phyloP scores from a whole-genome alignment of 805 yeast genomes.

The Teunomyces cretensis region DNA sequence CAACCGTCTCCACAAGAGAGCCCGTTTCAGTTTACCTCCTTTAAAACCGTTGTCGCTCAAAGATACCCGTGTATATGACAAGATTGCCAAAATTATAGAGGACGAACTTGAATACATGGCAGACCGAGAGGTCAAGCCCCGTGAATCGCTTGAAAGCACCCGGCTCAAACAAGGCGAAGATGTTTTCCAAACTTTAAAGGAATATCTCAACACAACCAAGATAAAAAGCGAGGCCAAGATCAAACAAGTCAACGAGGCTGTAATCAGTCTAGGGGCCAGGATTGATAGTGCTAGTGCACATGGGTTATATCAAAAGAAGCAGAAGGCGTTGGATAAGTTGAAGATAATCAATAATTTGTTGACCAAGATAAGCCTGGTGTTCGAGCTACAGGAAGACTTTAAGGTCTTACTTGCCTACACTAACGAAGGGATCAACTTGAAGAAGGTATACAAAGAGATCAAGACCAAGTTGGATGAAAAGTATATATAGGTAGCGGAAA shows the following conservation, averaged over 20 bases:
- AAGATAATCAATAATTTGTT: conserved; percentile 12
- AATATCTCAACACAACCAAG: conserved; percentile 12
- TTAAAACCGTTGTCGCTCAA: conserved; percentile 3
- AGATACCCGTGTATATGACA: background rate
- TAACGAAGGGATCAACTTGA: background rate
- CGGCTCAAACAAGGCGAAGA: conserved; percentile 4
- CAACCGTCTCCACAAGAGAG: conserved; percentile 7
- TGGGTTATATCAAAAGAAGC: conserved; percentile 13
- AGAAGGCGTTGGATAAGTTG: conserved; percentile 13
- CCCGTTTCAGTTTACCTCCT: background rate
- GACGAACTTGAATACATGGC: conserved; percentile 2
- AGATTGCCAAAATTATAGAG: conserved; percentile 1
- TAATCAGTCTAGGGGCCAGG: conserved; percentile 9
- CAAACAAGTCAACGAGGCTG: conserved; percentile 8
- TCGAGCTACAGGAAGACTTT: conserved; percentile 13
- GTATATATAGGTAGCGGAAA: conserved; percentile 7
- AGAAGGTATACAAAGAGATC: conserved; percentile 5
- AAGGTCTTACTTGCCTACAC: conserved; percentile 5
- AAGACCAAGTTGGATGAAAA: conserved; percentile 11
- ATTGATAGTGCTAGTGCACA: conserved; percentile 5
- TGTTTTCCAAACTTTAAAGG: conserved; percentile 12
- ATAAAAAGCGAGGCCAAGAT: conserved; percentile 12
- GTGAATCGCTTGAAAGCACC: background rate
- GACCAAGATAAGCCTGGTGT: conserved; percentile 11
- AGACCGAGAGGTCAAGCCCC: background rate